Evolutionary conservation across 306 rosid genomes (phyloP).

Genomic region (Glycine tomentella): DNA sequence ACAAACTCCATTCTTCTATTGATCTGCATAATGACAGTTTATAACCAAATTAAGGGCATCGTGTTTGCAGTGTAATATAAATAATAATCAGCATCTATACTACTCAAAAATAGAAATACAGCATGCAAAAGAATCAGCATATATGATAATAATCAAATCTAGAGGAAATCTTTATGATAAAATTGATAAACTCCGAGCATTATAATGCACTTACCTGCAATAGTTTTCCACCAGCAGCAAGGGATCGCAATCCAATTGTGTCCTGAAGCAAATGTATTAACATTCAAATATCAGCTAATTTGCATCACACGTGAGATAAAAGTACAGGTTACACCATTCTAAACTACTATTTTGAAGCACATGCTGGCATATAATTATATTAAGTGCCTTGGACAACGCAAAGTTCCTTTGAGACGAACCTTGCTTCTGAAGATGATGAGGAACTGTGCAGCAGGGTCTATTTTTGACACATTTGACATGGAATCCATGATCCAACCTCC

Average conservation of each 20-base stretch:
- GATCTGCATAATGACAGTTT: conserved; percentile 66
- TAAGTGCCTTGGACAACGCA: conserved; percentile 1
- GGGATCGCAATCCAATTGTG: conserved; percentile 90
- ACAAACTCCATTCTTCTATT: conserved; percentile 94
- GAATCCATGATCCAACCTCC: conserved; percentile 96
- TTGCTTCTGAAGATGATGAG: conserved; percentile 82
- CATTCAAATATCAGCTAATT: conserved; percentile 47
- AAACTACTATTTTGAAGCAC: conserved; percentile 34
- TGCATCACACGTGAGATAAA: conserved; percentile 29
- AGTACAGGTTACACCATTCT: conserved; percentile 34
- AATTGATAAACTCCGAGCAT: conserved; percentile 27
- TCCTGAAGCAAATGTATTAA: conserved; percentile 67
- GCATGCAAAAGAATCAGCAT: conserved; percentile 30
- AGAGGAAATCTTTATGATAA: conserved; percentile 3
- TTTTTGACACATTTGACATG: conserved; percentile 81
- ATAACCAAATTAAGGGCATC: conserved; percentile 34
- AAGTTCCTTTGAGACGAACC: conserved; percentile 59
- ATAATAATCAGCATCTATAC: too few relatives aligned
- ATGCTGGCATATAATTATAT: conserved; percentile 7
- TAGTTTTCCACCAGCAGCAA: conserved; percentile 96
- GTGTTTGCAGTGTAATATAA: conserved; percentile 30
- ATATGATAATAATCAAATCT: background rate
- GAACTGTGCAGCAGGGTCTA: conserved; percentile 98
- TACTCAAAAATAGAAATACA: too few relatives aligned
- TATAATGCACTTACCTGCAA: conserved; percentile 72